Evolutionary conservation across 2,329 filamentous ascomycete genomes (phyloP).

Genomic region (Colletotrichum plurivorum): DNA sequence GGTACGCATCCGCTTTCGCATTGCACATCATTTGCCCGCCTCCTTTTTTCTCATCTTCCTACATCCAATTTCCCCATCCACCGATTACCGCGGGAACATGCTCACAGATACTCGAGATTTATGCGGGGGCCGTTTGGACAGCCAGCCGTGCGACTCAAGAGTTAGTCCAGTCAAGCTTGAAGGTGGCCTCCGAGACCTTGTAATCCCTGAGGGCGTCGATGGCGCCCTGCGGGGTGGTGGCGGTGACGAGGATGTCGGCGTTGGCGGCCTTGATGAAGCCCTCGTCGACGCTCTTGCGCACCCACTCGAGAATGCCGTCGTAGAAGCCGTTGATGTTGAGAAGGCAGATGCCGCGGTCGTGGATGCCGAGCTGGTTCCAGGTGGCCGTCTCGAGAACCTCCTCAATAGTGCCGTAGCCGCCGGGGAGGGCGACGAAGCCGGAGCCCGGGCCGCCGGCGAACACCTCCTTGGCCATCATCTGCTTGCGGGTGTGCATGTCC

Average conservation of each 20-base stretch:
- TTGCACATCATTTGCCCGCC: slow-evolving; percentile 4
- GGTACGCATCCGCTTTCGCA: slow-evolving; percentile 31
- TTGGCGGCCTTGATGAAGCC: slow-evolving; percentile 84
- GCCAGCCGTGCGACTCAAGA: slow-evolving; percentile 18
- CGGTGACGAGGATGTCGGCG: slow-evolving; percentile 83
- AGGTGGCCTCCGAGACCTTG: slow-evolving; percentile 79
- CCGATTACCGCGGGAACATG: not conserved
- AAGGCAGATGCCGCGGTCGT: slow-evolving; percentile 82
- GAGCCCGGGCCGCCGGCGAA: slow-evolving; percentile 84
- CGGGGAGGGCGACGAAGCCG: slow-evolving; percentile 90
- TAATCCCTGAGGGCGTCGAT: slow-evolving; percentile 81
- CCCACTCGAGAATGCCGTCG: slow-evolving; percentile 88
- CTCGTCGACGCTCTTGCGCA: slow-evolving; percentile 79
- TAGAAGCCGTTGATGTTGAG: slow-evolving; percentile 94
- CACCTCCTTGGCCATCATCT: slow-evolving; percentile 92
- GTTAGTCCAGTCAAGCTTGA: slow-evolving; percentile 85
- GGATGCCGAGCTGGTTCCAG: slow-evolving; percentile 98
- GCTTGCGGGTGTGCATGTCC: slow-evolving; percentile 97
- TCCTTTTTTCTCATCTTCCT: not conserved
- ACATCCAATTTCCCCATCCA: not conserved
- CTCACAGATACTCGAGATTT: not conserved
- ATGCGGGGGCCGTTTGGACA: not conserved
- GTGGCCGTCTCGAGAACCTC: slow-evolving; percentile 93
- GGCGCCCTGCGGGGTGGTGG: slow-evolving; percentile 79
- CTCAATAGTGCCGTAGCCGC: slow-evolving; percentile 95